phyloP scores from a whole-genome alignment of 2,329 filamentous ascomycete genomes.

The Lasiodiplodia sp. region DNA sequence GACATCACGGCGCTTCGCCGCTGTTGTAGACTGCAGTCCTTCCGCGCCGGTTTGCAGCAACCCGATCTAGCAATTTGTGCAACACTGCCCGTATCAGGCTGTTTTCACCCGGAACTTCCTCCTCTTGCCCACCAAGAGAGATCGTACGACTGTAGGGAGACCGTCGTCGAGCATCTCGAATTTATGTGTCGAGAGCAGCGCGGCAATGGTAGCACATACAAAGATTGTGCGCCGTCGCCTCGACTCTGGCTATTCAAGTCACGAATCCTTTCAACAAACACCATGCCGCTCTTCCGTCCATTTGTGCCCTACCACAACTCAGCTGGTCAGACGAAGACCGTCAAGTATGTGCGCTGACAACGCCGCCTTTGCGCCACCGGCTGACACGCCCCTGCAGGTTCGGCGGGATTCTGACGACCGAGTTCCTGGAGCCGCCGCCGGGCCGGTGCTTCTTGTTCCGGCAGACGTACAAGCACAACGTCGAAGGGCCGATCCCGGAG shows the following conservation, averaged over 20 bases:
- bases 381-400: slow-evolving; percentile 31
- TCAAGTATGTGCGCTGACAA: slow-evolving; percentile 7
- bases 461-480: slow-evolving; percentile 36
- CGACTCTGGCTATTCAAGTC: neutral
- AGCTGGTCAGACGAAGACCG: slow-evolving; percentile 10
- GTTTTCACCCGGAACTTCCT: neutral
- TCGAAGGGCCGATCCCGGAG: slow-evolving; percentile 30
- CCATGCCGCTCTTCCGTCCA: slow-evolving; percentile 9
- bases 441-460: slow-evolving; percentile 39
- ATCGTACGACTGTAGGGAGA: too few relatives aligned
- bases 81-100: neutral
- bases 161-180: too few relatives aligned
- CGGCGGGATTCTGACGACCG: slow-evolving; percentile 36
- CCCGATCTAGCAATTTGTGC: neutral
- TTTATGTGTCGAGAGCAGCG: too few relatives aligned
- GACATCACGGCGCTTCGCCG: too few relatives aligned
- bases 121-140: neutral
- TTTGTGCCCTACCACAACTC: slow-evolving; percentile 23
- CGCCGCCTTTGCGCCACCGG: too few relatives aligned
- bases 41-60: neutral
- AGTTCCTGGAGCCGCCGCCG: slow-evolving; percentile 40
- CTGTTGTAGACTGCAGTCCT: too few relatives aligned
- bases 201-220: too few relatives aligned
- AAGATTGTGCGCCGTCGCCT: too few relatives aligned
- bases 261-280: neutral